Evolutionary conservation across 305 asterid genomes (phyloP).

Genomic region (Fraxinus baroniana): DNA sequence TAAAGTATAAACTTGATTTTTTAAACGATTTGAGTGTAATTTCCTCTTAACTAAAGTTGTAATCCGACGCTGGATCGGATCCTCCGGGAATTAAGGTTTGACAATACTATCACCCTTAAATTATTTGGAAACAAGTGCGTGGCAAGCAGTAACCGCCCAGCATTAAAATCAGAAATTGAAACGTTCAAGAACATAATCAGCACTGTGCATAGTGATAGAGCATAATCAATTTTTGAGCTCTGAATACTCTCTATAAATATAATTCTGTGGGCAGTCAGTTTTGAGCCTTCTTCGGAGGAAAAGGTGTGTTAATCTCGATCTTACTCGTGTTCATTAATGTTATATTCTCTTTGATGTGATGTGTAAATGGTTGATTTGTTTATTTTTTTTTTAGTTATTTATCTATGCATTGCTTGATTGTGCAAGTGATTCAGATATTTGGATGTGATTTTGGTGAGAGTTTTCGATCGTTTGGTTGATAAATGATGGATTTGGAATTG

Average conservation of each 20-base stretch:
- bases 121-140: not conserved
- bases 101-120: no score
- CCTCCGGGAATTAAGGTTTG: no score
- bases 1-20: no score
- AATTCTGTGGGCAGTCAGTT: not conserved
- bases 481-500: not conserved
- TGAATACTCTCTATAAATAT: not conserved
- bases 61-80: no score
- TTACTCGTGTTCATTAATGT: not conserved
- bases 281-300: not conserved
- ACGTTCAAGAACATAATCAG: not conserved
- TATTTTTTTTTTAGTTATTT: not conserved
- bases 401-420: not conserved
- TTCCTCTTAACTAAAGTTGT: no score
- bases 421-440: not conserved
- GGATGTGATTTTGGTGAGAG: not conserved
- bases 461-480: not conserved
- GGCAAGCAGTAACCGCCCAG: not conserved
- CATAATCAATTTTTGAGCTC: not conserved
- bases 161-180: not conserved
- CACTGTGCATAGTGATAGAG: not conserved
- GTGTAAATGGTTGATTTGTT: not conserved
- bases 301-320: not conserved
- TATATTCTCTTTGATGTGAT: not conserved
- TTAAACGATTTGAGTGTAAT: no score